phyloP scores from a whole-genome alignment of 2,329 filamentous ascomycete species.

The Colletotrichum gigasporum region DNA sequence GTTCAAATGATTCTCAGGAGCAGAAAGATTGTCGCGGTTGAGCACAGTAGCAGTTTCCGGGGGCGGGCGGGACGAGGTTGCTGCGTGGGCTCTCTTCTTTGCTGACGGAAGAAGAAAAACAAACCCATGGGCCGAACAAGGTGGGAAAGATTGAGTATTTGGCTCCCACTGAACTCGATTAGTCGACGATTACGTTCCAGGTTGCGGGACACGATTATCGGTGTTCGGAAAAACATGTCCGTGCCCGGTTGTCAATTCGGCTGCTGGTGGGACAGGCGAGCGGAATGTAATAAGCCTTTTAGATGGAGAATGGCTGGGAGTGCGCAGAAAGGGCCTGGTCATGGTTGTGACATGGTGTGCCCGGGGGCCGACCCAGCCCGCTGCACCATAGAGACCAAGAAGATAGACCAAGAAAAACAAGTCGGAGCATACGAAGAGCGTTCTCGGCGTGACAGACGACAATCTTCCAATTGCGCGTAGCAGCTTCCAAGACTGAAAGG shows the following conservation, averaged over 20 bases:
- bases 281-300: not conserved
- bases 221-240: not conserved
- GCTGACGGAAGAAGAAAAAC: too few species aligned
- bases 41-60: too few species aligned
- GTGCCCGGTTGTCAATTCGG: not conserved
- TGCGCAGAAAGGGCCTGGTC: not conserved
- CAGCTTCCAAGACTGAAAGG: too few species aligned
- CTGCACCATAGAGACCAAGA: constrained; percentile 3
- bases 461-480: not conserved
- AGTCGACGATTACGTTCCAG: too few species aligned
- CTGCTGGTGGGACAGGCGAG: not conserved
- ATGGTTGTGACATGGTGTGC: not conserved
- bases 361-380: not conserved
- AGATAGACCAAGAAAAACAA: not conserved
- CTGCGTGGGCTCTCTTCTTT: too few species aligned
- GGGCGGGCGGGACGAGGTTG: too few species aligned
- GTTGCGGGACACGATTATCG: not conserved
- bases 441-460: not conserved
- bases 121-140: too few species aligned
- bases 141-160: too few species aligned
- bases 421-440: not conserved
- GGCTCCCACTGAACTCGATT: too few species aligned
- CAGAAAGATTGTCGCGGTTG: not conserved
- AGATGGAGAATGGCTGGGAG: not conserved
- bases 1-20: not conserved